These are phyloP conservation scores for Wickerhamomyces kurtzmanii DNA, from an alignment of 805 yeast species.

Conservation along the genomic window DNA sequence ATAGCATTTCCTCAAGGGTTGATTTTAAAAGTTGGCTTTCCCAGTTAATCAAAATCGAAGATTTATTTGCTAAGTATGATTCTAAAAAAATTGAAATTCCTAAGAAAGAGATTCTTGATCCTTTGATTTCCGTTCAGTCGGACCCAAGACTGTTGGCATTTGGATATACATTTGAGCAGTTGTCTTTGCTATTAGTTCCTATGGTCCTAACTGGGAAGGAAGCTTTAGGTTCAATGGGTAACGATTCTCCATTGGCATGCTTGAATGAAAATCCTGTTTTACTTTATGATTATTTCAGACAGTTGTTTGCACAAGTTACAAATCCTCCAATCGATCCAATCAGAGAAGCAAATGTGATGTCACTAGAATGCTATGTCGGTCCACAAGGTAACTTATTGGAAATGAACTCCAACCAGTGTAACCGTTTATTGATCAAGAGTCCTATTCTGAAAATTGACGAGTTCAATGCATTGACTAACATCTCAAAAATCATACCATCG, in stretches of 20 bases:
- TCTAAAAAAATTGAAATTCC: conserved; percentile 10
- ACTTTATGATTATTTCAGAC: conserved; percentile 89
- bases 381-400: conserved; percentile 97
- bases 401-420: conserved; percentile 87
- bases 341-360: conserved; percentile 94
- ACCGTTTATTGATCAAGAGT: conserved; percentile 71
- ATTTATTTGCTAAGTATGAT: conserved; percentile 49
- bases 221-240: conserved; percentile 98
- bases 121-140: conserved; percentile 44
- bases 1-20: conserved; percentile 64
- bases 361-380: conserved; percentile 92
- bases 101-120: conserved; percentile 14
- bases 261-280: conserved; percentile 86
- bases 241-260: conserved; percentile 93
- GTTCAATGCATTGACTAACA: conserved; percentile 63
- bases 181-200: conserved; percentile 74
- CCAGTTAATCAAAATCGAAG: conserved; percentile 76
- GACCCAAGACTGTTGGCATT: conserved; percentile 81
- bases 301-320: conserved; percentile 95
- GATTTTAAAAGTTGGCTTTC: conserved; percentile 95
- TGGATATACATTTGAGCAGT: conserved; percentile 93
- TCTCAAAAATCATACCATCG: conserved; percentile 67
- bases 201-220: conserved; percentile 92
- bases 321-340: conserved; percentile 99
- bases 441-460: conserved; percentile 75